Evolutionary conservation across 768 basidiomycete genomes (phyloP).

Genomic region (Rhodotorula diobovata): DNA sequence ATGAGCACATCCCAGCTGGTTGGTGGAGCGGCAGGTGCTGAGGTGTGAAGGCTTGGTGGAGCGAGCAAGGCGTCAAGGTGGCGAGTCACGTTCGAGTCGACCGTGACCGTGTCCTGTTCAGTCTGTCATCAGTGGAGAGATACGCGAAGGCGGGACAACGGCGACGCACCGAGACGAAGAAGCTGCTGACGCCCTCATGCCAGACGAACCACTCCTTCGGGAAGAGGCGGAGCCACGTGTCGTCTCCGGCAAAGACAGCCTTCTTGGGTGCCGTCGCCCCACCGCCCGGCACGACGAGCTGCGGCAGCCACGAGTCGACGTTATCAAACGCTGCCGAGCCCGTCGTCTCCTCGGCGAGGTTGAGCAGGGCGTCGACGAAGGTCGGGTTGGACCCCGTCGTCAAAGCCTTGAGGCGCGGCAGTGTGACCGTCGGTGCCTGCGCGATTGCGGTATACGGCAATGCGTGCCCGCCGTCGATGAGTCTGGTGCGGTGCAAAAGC

Average conservation of each 20-base stretch:
- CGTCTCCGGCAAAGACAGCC: constrained; percentile 66
- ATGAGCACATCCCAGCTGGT: constrained; percentile 62
- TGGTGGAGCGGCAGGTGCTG: neutral
- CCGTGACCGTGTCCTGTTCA: constrained; percentile 78
- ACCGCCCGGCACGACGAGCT: neutral
- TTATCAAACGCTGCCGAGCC: constrained; percentile 57
- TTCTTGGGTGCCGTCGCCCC: neutral
- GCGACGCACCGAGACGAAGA: constrained; percentile 59
- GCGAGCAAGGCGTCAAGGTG: constrained; percentile 72
- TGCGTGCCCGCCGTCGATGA: constrained; percentile 58
- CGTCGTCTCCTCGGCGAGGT: constrained; percentile 78
- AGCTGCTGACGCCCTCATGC: constrained; percentile 72
- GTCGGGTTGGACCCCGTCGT: constrained; percentile 92
- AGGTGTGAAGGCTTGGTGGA: neutral
- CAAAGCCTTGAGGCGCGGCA: constrained; percentile 87
- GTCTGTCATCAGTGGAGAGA: too few species aligned
- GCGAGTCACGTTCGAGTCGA: constrained; percentile 80
- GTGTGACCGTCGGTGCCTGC: constrained; percentile 86
- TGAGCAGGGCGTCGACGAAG: constrained; percentile 79
- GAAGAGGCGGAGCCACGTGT: constrained; percentile 89
- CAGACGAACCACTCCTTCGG: constrained; percentile 58
- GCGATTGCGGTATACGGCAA: constrained; percentile 82
- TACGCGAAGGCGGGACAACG: accelerated
- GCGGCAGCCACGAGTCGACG: constrained; percentile 51
- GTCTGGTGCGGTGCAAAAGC: neutral